Evolutionary conservation across 2,329 filamentous ascomycete genomes (phyloP), one percentile per base, ranked within the genome.

Genomic region (Penicillium hordei): DNA sequence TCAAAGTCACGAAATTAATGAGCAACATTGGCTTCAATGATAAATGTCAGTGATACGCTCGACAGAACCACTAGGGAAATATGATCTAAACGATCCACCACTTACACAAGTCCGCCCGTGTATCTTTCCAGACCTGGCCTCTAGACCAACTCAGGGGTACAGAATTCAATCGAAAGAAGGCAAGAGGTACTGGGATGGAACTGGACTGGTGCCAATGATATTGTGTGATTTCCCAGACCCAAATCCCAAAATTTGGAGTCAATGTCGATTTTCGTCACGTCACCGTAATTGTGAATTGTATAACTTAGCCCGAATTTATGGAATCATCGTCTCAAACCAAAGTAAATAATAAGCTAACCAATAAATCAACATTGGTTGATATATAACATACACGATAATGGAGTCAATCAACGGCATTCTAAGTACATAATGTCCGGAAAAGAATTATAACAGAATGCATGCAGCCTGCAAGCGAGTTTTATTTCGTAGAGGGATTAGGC

Each of bases 401-500:
- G 9, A 17, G 17, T 23, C 15, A n/a, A 25, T 27, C 5, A 27
- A 27, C 15, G n/a, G 23, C 42, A 27, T 27, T 25, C 9, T 10
- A n/a, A 10, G 21, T 44, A 27, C 2, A 44, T 17, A 44, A 44
- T n/a, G 15, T 23, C 15, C 40, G 2, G 23, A 2, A 27, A 27
- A n/a, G 15, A 43, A 9, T 25, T 17, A 17, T 10, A n/a, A 10
- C 17, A 10, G 1, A n/a, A 27, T 12, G 2, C 2, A 42, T 15
- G 17, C 15, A 43, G 40, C 40, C 40, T 10, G 13, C 23, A 43
- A 44, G 9, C 23, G 15, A 27, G n/a, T n/a, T 27, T 39, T 51
- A 61, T 34, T 61, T 61, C 2, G 40, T 55, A 21, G 60, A 59
- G 17, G 52, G 61, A 29, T 60, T 62, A 12, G 60, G 60, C 57